Conservation (phyloP, 2,329 filamentous ascomycete species). For the Trichoderma afroharzianum region DNA sequence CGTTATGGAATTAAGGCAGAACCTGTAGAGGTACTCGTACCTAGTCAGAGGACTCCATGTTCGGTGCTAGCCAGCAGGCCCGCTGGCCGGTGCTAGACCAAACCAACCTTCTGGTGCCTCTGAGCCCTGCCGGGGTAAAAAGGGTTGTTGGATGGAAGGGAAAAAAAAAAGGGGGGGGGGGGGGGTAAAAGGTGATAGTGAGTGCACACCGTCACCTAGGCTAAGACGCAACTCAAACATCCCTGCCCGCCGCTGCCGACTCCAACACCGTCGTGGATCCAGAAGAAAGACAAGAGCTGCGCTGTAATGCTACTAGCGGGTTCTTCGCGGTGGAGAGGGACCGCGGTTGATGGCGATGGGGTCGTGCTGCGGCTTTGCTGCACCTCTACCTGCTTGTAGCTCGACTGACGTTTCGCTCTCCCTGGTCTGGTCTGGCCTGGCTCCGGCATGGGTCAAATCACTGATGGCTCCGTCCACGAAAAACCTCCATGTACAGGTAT, state of each 20-base stretch:
- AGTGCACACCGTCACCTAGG: conserved; percentile 10
- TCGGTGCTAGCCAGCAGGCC: background rate
- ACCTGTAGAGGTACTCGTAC: background rate
- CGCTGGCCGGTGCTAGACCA: background rate
- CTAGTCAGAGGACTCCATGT: background rate
- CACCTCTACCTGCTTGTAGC: conserved; percentile 8
- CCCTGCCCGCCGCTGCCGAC: conserved; percentile 11
- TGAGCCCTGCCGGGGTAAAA: conserved; percentile 8
- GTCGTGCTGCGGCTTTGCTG: conserved; percentile 12
- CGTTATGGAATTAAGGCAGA: background rate
- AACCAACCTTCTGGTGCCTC: conserved; percentile 15
- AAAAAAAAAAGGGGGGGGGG: background rate
- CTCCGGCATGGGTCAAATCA: conserved; percentile 10
- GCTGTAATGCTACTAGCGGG: conserved; percentile 6
- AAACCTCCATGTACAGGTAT: conserved; percentile 3
- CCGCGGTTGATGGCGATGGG: conserved; percentile 11
- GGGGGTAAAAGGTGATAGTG: background rate
- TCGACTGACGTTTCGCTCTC: conserved; percentile 16
- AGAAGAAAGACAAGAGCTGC: conserved; percentile 13
- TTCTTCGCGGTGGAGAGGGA: conserved; percentile 13
- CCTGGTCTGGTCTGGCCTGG: background rate
- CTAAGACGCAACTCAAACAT: conserved; percentile 13
- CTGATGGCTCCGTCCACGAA: conserved; percentile 15
- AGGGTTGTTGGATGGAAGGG: background rate
- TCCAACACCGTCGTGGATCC: conserved; percentile 5